Percentiles rank a stretch among this genome's conserved stretches.
phyloP scores from a whole-genome alignment of 352 stramenopile genomes.

The Nothophytophthora sp. region DNA sequence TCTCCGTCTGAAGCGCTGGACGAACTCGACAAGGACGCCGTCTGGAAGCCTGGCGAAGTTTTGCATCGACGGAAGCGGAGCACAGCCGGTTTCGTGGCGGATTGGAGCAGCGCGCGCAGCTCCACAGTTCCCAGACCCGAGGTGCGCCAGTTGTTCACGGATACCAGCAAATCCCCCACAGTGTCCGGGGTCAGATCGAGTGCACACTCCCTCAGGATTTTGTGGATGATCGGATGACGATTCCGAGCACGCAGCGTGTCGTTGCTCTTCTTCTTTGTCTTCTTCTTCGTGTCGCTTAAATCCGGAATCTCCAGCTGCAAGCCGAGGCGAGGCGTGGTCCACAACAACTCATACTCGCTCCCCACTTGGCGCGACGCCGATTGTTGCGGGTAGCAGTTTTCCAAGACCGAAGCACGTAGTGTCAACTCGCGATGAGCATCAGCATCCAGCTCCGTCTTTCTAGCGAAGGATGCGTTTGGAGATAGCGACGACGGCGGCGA shows the following conservation, averaged over 20 bases:
- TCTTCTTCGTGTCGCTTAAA: not conserved
- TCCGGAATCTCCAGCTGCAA: slow-evolving; percentile 26
- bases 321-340: slow-evolving; percentile 24
- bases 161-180: slow-evolving; percentile 37
- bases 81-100: slow-evolving; percentile 34
- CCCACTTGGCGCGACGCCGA: not conserved
- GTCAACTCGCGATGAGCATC: slow-evolving; percentile 6
- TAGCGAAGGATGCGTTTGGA: not conserved
- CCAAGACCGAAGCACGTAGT: slow-evolving; percentile 3
- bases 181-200: slow-evolving; percentile 33
- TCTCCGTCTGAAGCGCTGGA: slow-evolving; percentile 13
- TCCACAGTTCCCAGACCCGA: slow-evolving; percentile 20
- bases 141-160: slow-evolving; percentile 35
- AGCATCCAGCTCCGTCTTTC: slow-evolving; percentile 4
- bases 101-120: slow-evolving; percentile 32
- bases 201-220: slow-evolving; percentile 30
- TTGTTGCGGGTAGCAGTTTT: slow-evolving; percentile 6
- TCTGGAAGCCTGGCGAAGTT: slow-evolving; percentile 11
- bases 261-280: not conserved
- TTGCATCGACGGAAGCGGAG: slow-evolving; percentile 32
- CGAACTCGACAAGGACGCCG: slow-evolving; percentile 17
- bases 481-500: not conserved
- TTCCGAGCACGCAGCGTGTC: not conserved
- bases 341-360: slow-evolving; percentile 33
- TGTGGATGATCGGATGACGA: slow-evolving; percentile 26